phyloP scores from a whole-genome alignment of 148 eudicot species.

The Talinum fruticosum region DNA sequence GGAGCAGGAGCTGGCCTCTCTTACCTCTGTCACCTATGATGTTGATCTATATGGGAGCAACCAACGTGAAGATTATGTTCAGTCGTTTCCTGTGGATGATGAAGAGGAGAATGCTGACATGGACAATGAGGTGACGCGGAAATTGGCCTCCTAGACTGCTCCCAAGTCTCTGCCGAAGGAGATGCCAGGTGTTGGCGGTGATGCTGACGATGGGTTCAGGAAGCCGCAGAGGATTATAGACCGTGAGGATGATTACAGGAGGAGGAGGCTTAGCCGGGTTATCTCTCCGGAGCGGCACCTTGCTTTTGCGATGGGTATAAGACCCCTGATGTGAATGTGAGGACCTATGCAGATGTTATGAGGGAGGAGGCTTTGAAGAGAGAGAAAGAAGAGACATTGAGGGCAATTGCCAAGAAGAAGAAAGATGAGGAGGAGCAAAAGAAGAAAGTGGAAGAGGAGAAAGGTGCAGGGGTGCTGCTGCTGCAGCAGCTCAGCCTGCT shows the following conservation, averaged over 20 bases:
- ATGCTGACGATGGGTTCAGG: slow-evolving; percentile 60
- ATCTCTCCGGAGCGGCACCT: slow-evolving; percentile 79
- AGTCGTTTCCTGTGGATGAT: slow-evolving; percentile 72
- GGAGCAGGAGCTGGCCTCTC: slow-evolving; percentile 73
- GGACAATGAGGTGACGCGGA: slow-evolving; percentile 61
- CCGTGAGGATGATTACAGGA: slow-evolving; percentile 72
- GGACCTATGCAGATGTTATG: slow-evolving; percentile 90
- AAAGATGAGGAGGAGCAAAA: slow-evolving; percentile 66
- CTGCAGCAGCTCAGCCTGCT: slow-evolving; percentile 35
- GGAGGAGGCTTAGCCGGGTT: slow-evolving; percentile 62
- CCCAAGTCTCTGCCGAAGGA: slow-evolving; percentile 76
- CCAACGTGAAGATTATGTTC: slow-evolving; percentile 56
- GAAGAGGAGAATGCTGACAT: slow-evolving; percentile 54
- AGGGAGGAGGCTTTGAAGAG: slow-evolving; percentile 73
- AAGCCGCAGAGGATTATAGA: slow-evolving; percentile 68
- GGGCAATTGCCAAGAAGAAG: slow-evolving; percentile 60
- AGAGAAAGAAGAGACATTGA: slow-evolving; percentile 64
- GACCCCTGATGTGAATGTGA: slow-evolving; percentile 70
- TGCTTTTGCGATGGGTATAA: slow-evolving; percentile 78
- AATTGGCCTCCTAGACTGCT: slow-evolving; percentile 73
- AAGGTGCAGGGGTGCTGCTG: slow-evolving; percentile 27
- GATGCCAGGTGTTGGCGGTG: slow-evolving; percentile 56
- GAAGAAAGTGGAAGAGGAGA: slow-evolving; percentile 44
- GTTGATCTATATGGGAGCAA: slow-evolving; percentile 61
- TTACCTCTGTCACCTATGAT: slow-evolving; percentile 60